Evolutionary conservation across 2,329 filamentous ascomycete genomes (phyloP).

Genomic region (Lomentospora prolificans): DNA sequence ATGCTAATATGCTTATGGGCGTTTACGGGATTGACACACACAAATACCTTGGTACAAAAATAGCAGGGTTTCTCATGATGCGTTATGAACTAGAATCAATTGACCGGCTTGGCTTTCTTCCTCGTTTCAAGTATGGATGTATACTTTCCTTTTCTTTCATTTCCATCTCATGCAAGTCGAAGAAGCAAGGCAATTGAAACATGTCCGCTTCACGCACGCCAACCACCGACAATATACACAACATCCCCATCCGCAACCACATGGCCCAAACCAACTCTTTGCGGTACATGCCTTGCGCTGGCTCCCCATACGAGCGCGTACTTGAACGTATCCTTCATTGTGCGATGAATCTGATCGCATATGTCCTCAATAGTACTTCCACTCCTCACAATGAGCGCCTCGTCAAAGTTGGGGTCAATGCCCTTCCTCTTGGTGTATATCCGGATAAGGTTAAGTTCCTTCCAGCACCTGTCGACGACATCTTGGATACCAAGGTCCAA

Average conservation of each 20-base stretch:
- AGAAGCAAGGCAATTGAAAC: background rate
- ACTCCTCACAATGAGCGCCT: constrained; percentile 85
- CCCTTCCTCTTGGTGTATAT: constrained; percentile 98
- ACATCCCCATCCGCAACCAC: constrained; percentile 62
- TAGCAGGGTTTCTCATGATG: constrained; percentile 6
- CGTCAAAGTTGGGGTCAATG: constrained; percentile 74
- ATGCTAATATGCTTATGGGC: constrained; percentile 1
- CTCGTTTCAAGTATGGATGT: no score
- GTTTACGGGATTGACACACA: background rate
- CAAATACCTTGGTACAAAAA: background rate
- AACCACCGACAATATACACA: constrained; percentile 57
- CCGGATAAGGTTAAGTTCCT: constrained; percentile 79
- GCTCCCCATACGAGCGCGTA: constrained; percentile 97
- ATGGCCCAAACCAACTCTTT: constrained; percentile 82
- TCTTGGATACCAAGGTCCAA: constrained; percentile 87
- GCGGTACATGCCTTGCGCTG: constrained; percentile 87
- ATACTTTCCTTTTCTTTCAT: constrained; percentile 5
- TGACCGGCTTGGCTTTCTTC: constrained; percentile 3
- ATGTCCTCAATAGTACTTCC: constrained; percentile 93
- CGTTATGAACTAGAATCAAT: constrained; percentile 6
- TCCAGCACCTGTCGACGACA: constrained; percentile 91
- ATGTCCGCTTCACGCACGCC: constrained; percentile 39
- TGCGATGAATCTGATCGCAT: constrained; percentile 89
- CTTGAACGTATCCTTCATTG: constrained; percentile 96
- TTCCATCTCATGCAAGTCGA: background rate